Percentiles rank a stretch among this genome's conserved stretches.
phyloP scores from a whole-genome alignment of 2,329 filamentous ascomycete species.

The Venturia asperata region DNA sequence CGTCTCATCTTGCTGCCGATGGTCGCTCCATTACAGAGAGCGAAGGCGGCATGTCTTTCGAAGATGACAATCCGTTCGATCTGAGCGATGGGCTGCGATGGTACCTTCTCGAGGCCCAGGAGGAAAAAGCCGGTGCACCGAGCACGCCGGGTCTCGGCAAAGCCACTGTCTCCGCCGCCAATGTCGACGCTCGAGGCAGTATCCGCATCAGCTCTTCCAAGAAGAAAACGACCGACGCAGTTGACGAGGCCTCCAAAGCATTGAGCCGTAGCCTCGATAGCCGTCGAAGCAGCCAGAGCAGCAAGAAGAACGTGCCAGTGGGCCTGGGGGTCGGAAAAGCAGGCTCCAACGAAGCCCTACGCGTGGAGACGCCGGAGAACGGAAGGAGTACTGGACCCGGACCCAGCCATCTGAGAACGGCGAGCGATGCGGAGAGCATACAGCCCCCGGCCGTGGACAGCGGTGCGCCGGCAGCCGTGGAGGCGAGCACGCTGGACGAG shows the following conservation, averaged over 20 bases:
- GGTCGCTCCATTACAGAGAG: conserved; percentile 45
- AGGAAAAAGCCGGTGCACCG: conserved; percentile 83
- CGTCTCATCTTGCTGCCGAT: conserved; percentile 35
- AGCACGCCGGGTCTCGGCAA: conserved; percentile 89
- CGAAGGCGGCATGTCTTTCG: conserved; percentile 50
- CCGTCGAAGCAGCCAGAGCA: conserved; percentile 78
- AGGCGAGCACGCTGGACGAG: conserved; percentile 19
- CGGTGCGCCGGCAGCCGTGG: not conserved
- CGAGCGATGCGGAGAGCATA: conserved; percentile 13
- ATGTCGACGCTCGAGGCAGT: conserved; percentile 76
- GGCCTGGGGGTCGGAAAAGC: conserved; percentile 13
- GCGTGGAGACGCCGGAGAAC: not conserved
- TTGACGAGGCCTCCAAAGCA: conserved; percentile 43
- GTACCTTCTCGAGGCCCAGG: conserved; percentile 89
- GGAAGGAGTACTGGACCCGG: conserved; percentile 12
- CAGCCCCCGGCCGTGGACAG: not conserved
- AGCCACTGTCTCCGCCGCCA: conserved; percentile 80
- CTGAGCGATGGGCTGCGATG: conserved; percentile 89
- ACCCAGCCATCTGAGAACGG: conserved; percentile 18
- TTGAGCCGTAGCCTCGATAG: conserved; percentile 82
- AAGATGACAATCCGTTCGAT: conserved; percentile 96
- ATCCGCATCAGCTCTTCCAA: conserved; percentile 34
- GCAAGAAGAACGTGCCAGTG: conserved; percentile 57
- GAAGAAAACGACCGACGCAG: conserved; percentile 36
- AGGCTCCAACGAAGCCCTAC: conserved; percentile 9